Percentiles rank a stretch among this genome's conserved stretches.
These are phyloP conservation scores for Verticillium klebahnii DNA, from an alignment of 2,329 filamentous ascomycete species.

Conservation along the genomic window DNA sequence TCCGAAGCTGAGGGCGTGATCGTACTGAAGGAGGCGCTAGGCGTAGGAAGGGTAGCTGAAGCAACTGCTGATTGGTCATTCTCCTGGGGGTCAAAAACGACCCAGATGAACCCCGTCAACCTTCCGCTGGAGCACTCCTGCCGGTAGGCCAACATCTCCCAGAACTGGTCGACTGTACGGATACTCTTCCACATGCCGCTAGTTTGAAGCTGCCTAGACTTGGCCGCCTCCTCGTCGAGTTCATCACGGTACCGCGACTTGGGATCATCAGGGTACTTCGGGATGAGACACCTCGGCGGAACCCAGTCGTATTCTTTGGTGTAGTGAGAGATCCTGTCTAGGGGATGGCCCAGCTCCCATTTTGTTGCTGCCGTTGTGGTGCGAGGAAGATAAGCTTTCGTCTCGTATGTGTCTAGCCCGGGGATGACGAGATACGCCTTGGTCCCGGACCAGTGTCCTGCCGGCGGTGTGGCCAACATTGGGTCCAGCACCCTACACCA, in stretches of 20 bases:
- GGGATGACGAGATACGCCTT: constrained; percentile 84
- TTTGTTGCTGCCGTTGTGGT: constrained; percentile 42
- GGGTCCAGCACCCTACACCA: constrained; percentile 88
- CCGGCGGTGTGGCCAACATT: constrained; percentile 50
- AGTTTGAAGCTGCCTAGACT: constrained; percentile 47
- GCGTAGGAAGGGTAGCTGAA: constrained; percentile 17
- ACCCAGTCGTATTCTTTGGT: constrained; percentile 53
- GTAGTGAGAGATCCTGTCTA: constrained; percentile 61
- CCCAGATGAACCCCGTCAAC: constrained; percentile 91
- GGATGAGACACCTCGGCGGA: constrained; percentile 79
- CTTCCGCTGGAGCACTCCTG: constrained; percentile 94
- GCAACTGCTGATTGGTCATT: constrained; percentile 7
- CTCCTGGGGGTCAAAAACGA: constrained; percentile 64
- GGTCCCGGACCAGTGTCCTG: constrained; percentile 37
- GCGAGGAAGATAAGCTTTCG: constrained; percentile 70
- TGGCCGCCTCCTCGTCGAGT: constrained; percentile 75
- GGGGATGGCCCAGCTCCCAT: constrained; percentile 68
- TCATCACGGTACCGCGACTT: constrained; percentile 88
- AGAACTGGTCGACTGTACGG: constrained; percentile 82
- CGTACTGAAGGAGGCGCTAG: constrained; percentile 21
- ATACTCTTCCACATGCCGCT: constrained; percentile 78
- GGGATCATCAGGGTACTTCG: constrained; percentile 90
- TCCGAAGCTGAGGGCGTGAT: constrained; percentile 10
- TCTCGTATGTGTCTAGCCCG: constrained; percentile 78
- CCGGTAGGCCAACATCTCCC: constrained; percentile 96